Percentiles rank a stretch among this genome's conserved stretches.
These are phyloP conservation scores for Pyrrhoderma lamaoense DNA, from an alignment of 1,284 basidiomycete species.

Conservation along the genomic window DNA sequence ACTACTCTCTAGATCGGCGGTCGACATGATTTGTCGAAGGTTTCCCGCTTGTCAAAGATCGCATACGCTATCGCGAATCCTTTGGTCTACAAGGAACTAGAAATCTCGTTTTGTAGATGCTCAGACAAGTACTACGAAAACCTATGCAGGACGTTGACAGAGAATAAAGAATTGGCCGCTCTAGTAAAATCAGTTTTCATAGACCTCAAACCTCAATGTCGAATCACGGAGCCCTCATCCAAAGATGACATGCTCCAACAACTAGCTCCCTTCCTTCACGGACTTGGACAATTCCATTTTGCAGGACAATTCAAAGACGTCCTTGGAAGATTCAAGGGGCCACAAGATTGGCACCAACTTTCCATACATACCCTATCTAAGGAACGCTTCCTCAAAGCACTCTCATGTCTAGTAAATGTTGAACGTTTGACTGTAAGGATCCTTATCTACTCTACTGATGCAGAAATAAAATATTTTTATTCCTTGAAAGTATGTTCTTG, in stretches of 20 bases:
- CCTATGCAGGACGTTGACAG: constrained; percentile 11
- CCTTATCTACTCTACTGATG: not conserved
- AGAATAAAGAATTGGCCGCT: constrained; percentile 8
- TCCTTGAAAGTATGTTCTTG: constrained; percentile 10
- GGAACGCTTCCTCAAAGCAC: too few species aligned
- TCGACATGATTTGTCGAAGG: constrained; percentile 8
- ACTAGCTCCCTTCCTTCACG: too few species aligned
- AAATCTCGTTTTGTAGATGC: constrained; percentile 17
- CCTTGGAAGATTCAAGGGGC: too few species aligned
- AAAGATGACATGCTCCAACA: constrained; percentile 2
- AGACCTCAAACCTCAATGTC: constrained; percentile 9
- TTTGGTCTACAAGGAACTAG: constrained; percentile 8
- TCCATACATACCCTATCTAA: too few species aligned
- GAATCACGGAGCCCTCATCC: constrained; percentile 5
- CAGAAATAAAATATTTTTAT: not conserved
- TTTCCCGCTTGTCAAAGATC: constrained; percentile 7
- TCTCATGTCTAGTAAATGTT: constrained; percentile 3
- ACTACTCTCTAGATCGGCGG: too few species aligned
- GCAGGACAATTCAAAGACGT: too few species aligned
- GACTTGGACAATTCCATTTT: too few species aligned
- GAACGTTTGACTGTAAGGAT: constrained; percentile 5
- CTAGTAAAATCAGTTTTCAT: constrained; percentile 6
- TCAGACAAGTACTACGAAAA: constrained; percentile 13
- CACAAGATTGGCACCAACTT: too few species aligned
- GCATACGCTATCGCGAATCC: constrained; percentile 9